phyloP scores from a whole-genome alignment of 2,329 filamentous ascomycete species.

The Neonectria faginata region DNA sequence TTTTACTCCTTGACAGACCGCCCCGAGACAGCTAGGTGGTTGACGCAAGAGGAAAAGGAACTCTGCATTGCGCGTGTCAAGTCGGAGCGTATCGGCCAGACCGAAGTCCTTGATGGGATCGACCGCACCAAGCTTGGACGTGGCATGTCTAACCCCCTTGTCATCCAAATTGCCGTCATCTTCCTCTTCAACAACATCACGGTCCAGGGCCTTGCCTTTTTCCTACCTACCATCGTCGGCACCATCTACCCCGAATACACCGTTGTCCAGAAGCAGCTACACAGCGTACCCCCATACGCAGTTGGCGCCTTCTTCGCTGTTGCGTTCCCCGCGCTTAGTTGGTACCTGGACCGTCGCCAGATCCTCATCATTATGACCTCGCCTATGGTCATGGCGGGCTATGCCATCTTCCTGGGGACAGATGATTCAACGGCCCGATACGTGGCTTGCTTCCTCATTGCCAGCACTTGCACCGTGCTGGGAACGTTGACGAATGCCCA shows the following conservation, averaged over 20 bases:
- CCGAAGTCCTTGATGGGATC: conserved; percentile 71
- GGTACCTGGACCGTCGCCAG: conserved; percentile 65
- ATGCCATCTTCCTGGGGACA: conserved; percentile 72
- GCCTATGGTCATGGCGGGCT: conserved; percentile 71
- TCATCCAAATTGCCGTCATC: conserved; percentile 65
- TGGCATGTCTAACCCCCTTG: conserved; percentile 70
- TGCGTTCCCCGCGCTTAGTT: conserved; percentile 67
- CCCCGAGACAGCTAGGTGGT: conserved; percentile 73
- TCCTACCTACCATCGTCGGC: conserved; percentile 72
- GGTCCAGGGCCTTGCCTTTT: conserved; percentile 75
- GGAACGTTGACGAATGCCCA: conserved; percentile 73
- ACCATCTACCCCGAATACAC: conserved; percentile 70
- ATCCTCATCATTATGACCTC: conserved; percentile 67
- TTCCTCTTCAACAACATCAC: conserved; percentile 76
- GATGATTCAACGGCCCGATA: conserved; percentile 63
- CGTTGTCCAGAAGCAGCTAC: conserved; percentile 72
- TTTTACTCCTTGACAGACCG: conserved; percentile 75
- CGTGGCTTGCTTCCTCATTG: conserved; percentile 73
- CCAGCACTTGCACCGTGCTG: conserved; percentile 69
- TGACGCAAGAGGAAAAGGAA: conserved; percentile 71
- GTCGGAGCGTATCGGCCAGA: conserved; percentile 68
- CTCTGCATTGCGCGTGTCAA: conserved; percentile 72
- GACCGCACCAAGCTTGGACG: conserved; percentile 67
- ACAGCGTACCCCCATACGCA: conserved; percentile 73
- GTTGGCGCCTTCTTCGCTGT: conserved; percentile 72